Evolutionary conservation across 768 basidiomycete genomes (phyloP).

Genomic region (Tylopilus felleus): DNA sequence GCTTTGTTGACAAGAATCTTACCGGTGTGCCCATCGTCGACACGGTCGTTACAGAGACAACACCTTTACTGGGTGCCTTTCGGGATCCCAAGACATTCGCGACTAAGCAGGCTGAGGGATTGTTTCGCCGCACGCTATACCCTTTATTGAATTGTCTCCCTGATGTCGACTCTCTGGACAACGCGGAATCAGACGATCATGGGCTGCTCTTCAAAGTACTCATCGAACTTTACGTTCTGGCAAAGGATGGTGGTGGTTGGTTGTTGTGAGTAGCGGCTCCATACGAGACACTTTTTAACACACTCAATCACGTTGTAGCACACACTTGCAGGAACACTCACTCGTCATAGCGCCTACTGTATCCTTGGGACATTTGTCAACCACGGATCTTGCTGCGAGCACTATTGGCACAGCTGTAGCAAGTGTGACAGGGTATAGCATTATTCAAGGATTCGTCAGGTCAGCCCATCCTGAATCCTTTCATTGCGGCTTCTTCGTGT

Average conservation of each 20-base stretch:
- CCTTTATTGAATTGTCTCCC: constrained; percentile 18
- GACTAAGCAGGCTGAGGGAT: constrained; percentile 14
- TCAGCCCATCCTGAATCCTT: constrained; percentile 25
- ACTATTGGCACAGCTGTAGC: constrained; percentile 40
- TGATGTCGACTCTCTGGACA: constrained; percentile 19
- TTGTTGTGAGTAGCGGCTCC: constrained; percentile 16
- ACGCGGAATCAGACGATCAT: constrained; percentile 2
- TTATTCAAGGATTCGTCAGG: constrained; percentile 37
- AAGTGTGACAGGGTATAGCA: constrained; percentile 42
- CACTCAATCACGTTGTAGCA: constrained; percentile 11
- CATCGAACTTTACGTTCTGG: constrained; percentile 22
- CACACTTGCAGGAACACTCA: constrained; percentile 22
- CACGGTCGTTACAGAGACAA: constrained; percentile 18
- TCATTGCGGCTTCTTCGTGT: not conserved
- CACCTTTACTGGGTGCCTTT: constrained; percentile 23
- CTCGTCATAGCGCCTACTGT: constrained; percentile 30
- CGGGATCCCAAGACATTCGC: constrained; percentile 23
- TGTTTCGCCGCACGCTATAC: constrained; percentile 13
- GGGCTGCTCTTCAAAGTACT: constrained; percentile 6
- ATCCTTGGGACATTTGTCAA: constrained; percentile 52
- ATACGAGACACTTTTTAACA: not conserved
- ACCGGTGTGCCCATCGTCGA: not conserved
- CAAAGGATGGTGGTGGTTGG: constrained; percentile 21
- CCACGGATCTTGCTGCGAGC: constrained; percentile 49
- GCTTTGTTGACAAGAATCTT: constrained; percentile 10